Conservation (phyloP, 2,329 filamentous ascomycete species). For the Colletotrichum trifolii region DNA sequence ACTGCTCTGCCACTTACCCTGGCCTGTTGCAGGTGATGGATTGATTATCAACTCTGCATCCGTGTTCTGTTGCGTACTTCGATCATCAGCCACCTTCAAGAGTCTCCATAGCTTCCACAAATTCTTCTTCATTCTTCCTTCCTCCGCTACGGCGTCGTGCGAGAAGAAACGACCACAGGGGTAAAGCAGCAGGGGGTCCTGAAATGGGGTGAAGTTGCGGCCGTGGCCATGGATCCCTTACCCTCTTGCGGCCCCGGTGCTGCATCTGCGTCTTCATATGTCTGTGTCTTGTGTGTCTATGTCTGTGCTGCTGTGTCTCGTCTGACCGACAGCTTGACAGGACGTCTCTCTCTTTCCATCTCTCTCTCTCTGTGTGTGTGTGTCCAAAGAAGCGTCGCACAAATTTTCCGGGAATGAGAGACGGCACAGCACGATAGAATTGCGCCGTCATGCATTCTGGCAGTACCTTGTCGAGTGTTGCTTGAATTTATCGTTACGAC, state of each 20-base stretch:
- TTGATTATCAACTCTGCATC: too few relatives aligned
- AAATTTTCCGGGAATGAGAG: slow-evolving; percentile 2
- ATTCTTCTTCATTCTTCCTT: slow-evolving; percentile 7
- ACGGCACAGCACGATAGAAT: slow-evolving; percentile 15
- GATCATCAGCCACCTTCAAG: neutral
- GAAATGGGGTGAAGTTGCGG: slow-evolving; percentile 19
- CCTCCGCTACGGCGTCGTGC: neutral
- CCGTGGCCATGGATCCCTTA: slow-evolving; percentile 28
- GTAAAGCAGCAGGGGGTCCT: slow-evolving; percentile 2
- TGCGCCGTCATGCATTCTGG: slow-evolving; percentile 20
- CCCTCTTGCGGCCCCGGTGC: slow-evolving; percentile 8
- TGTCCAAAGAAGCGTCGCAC: neutral
- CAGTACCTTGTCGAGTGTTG: slow-evolving; percentile 11
- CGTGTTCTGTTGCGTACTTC: too few relatives aligned
- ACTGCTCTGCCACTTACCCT: too few relatives aligned
- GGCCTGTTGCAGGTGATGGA: too few relatives aligned
- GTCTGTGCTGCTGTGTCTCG: slow-evolving; percentile 1
- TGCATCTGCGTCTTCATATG: slow-evolving; percentile 1
- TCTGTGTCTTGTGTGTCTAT: slow-evolving; percentile 1
- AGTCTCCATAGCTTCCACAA: slow-evolving; percentile 2
- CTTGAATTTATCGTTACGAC: neutral
- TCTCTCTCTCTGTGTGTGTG: slow-evolving; percentile 9
- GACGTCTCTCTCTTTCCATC: neutral
- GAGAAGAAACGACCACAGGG: slow-evolving; percentile 1
- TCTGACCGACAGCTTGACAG: neutral